Base-by-base conservation (phyloP, 768 basidiomycete genomes). In the Lentinula sp. region DNA sequence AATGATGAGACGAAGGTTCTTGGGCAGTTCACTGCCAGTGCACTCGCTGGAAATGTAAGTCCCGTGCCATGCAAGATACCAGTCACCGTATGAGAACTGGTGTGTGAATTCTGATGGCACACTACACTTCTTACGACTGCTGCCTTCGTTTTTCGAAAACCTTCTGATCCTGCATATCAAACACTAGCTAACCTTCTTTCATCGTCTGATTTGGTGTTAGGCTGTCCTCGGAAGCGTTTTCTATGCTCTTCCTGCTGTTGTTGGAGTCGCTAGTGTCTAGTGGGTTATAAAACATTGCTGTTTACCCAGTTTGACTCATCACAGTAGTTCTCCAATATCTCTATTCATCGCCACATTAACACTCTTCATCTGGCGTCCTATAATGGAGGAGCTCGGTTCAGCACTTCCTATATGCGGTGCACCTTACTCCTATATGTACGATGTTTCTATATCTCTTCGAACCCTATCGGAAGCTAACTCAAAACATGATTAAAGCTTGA, bases 361-460 rank as follows among this genome's bases (percentile, higher is more conserved):
- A 1, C 67, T 89, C 3, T 87, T 86, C 65, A 68, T 91, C 23
- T 91, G 87, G 86, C 81, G 87, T 11, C 89, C 89, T 2, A 79
- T 91, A 50, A 84, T 92, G 82, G 79, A 83, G 64, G 89, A 91
- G 67, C 71, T 92, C 8, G 87, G 80, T 0, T 84, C 85, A 4
- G 87, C 88, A 2, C 70, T 91, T 1, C 85, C 87, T 0, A 78
- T 89, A 9, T 83, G 78, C 59, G 89, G 89, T 1, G 87, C 86
- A 7, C 88, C 86, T 4, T 91, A 89, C 67, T 83, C 83, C 0
- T 88, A 88, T 67, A 72, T 88, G 85, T 87, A 63, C 63, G 82
- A 68, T 5, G 9, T 28, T 45, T 16, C 15, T 43, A 16, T 46
- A 39, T 11, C 42, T 59, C 13, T 34, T 56, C 39, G 16, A 11